phyloP scores from a whole-genome alignment of 495 filamentous ascomycete species.

The Penicillium malachiteum region DNA sequence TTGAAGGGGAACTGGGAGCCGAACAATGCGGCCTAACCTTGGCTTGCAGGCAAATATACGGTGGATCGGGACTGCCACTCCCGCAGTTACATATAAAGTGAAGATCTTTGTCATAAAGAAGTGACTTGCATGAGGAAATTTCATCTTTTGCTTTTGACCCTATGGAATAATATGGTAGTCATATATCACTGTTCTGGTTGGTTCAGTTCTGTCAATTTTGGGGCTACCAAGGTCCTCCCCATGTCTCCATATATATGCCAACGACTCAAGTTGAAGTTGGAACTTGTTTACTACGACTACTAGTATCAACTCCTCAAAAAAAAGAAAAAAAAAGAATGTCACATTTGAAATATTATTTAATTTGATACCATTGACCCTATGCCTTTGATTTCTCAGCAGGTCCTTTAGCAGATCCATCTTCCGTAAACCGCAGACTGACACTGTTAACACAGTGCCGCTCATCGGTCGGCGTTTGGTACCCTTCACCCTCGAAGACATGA shows the following conservation, averaged over 20 bases:
- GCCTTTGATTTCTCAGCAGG: slow-evolving; percentile 34
- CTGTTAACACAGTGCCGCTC: slow-evolving; percentile 98
- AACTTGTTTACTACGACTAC: no score
- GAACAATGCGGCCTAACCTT: slow-evolving; percentile 21
- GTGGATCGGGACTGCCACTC: slow-evolving; percentile 15
- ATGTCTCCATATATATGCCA: no score
- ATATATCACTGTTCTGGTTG: neutral
- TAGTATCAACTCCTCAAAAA: no score
- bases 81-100: slow-evolving; percentile 16
- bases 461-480: slow-evolving; percentile 84
- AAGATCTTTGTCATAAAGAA: neutral
- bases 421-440: slow-evolving; percentile 75
- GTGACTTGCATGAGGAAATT: neutral
- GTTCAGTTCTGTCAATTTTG: no score
- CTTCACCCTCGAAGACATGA: slow-evolving; percentile 97
- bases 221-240: no score
- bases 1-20: neutral
- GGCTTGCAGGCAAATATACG: slow-evolving; percentile 17
- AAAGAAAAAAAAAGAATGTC: no score
- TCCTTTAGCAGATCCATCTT: slow-evolving; percentile 42
- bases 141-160: no score
- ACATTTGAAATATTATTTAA: neutral
- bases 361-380: slow-evolving; percentile 9
- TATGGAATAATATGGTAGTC: no score
- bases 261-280: no score